Base-by-base conservation (phyloP, 2,329 filamentous ascomycete genomes). In the Diaporthe ilicicola region DNA sequence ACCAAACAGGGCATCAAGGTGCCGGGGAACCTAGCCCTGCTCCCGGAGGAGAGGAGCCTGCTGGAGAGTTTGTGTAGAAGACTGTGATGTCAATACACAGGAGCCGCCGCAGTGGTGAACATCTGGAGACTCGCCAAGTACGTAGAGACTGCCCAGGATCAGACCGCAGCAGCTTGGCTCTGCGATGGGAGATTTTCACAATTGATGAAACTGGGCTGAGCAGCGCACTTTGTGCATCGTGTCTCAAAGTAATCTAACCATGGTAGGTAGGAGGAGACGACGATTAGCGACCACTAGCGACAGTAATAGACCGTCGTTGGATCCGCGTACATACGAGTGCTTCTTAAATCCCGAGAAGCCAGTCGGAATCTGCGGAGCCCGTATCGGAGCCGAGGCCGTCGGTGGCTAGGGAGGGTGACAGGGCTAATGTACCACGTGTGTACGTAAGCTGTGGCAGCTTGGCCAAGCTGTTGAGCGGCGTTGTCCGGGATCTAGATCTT, bases 31-130 rank as follows among this genome's bases (percentile, higher is more conserved):
- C 5, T 72, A 9, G 48, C 48, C 53, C 55, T 73, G 39, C 65
- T 46, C 15, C 48, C 55, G 3, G 70, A 69, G 44, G 70, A 73
- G 13, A 62, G 24, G 54, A 8, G 17, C n/a, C 70, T 53, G 42
- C 22, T 72, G 39, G 72, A 73, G 50, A 24, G 42, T 15, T 22
- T 72, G 0, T 37, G 34, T 13, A 48, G 54, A 53, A 65, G 67
- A 42, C 50, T 73, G 15, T 73, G 51, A 56, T 27, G 29, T 10
- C 46, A 17, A n/a, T n/a, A 51, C 42, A 39, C 29, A 12, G 32
- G 39, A 0, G 2, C 17, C 42, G 17, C 22, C 17, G 44, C 39
- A 42, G 7, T 22, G 19, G 9, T 17, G n/a, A 8, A 24, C 19
- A 24, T 19, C 42, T 37, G 32, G 44, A 64, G n/a, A 50, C 42